These are phyloP conservation scores for Anisodus acutangulus DNA, from an alignment of 257 asterid genomes.

Conservation along the genomic window DNA sequence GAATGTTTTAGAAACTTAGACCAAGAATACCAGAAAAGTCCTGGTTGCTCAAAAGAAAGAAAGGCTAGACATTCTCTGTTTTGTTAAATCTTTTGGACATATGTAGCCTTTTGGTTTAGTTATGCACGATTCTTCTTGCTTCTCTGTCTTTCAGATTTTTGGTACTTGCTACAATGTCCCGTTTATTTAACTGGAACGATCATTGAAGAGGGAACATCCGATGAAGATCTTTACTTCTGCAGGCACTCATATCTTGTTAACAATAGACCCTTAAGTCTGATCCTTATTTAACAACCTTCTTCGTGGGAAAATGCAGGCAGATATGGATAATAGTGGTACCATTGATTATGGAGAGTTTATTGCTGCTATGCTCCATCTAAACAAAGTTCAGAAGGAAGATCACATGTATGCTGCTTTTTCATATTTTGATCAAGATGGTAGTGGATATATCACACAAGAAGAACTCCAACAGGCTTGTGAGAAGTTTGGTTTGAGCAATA, in stretches of 20 bases:
- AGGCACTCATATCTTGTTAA: neutral
- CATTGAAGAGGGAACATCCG: neutral
- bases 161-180: neutral
- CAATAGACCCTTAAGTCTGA: neutral
- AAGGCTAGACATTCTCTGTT: neutral
- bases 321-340: slow-evolving; percentile 55
- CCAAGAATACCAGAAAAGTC: neutral
- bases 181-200: neutral
- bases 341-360: slow-evolving; percentile 56
- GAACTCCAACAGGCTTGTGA: slow-evolving; percentile 55
- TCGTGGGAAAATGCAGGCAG: slow-evolving; percentile 43
- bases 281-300: neutral
- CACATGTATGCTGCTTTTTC: slow-evolving; percentile 56
- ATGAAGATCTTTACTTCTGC: neutral
- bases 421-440: slow-evolving; percentile 57
- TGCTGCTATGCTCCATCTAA: slow-evolving; percentile 56
- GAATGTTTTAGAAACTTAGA: slow-evolving; percentile 13
- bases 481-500: slow-evolving; percentile 46
- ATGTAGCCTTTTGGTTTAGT: slow-evolving; percentile 1
- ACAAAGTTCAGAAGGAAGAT: slow-evolving; percentile 54
- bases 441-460: slow-evolving; percentile 55
- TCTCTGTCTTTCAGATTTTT: neutral
- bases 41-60: neutral
- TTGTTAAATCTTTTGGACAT: neutral
- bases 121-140: neutral